Evolutionary conservation across 257 asterid genomes (phyloP), one percentile per base, ranked within the genome.

Genomic region (Henckelia pumila): DNA sequence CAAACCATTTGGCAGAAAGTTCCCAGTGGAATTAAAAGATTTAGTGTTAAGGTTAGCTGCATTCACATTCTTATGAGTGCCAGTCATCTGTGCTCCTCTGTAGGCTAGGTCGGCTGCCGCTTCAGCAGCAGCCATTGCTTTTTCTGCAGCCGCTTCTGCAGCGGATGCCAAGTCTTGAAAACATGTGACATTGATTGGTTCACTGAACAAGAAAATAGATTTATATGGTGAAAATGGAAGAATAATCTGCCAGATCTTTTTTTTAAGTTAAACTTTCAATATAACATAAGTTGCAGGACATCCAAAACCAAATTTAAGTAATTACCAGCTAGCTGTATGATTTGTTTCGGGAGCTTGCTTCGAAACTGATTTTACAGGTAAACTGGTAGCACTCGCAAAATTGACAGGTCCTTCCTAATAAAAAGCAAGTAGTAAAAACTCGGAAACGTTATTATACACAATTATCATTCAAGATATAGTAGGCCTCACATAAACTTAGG

Each of bases 51-150:
- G 8, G 24, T 52, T 47, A 47, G 50, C 35, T 35, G n/a, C 59
- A 71, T 69, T 67, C 49, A 16, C 35, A 19, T 61, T 69, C 32
- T 68, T 59, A 55, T 23, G 49, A 64, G 70, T 67, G 69, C 76
- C 73, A 29, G 87, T 55, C 81, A 72, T 76, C 70, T 69, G 82
- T 37, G 71, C 53, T 64, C 71, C 87, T 73, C 73, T 79, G 37
- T 72, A 67, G 66, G 94, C 81, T 11, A 90, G 79, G 67, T 70
- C 73, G 56, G 95, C 84, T n/a, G 96, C 97, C n/a, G 92, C 96
- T 77, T 88, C 92, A 26, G 97, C 98, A 25, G 97, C 98, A 6
- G 91, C 95, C 53, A 84, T 75, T 13, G 98, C 96, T 78, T 88
- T 85, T 82, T 86, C 89, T 8, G 96, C 94, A 64, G 98, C 98